Base-by-base conservation (phyloP, 176 grass and related monocot genomes). In the Pontederia crassipes region DNA sequence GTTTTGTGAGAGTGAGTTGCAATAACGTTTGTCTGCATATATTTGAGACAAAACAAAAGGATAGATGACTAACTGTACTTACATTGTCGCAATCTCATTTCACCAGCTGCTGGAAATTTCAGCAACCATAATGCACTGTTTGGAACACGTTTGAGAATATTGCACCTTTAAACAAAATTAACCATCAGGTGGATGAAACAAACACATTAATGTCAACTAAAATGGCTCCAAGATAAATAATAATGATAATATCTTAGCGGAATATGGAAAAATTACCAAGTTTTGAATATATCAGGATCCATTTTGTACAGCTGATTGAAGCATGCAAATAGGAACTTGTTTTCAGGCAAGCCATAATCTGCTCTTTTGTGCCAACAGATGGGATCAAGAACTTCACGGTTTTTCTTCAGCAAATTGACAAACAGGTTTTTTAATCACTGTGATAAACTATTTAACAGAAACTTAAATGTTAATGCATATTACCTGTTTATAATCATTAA, bases 281-380 rank as follows among this genome's bases (percentile, higher is more conserved):
- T 82, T 45, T 85, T 84, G 71, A 85, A 85, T 80, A 90, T 79
- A 65, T 85, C 87, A 69, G 87, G 87, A 60, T 90, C 87, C 87
- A 90, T 90, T 69, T 90, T 90, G 50, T 90, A 90, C 79, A 90
- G 87, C 75, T 90, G 87, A 73, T 85, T 90, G 75, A 90, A 90
- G 73, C 87, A 90, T 49, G 87, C 87, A 79, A 90, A 90, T 65
- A 90, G 79, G 69, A 90, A 73, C 64, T 85, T 90, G 79, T 90
- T 68, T 15, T 82, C 78, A 2, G 87, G 82, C 69, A 90, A 64
- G 16, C 82, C 82, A 73, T 90, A 90, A 74, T 90, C 82, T 15
- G 87, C 75, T 65, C 87, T 72, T 82, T 86, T 82, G 66, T 90
- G 87, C 49, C 67, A 75, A 28, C 75, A 85, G 15, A 77, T 13